Evolutionary conservation across 78 protist genomes (phyloP), one percentile per base, ranked within the genome.

Genomic region (Neovahlkampfia damariscottae): DNA sequence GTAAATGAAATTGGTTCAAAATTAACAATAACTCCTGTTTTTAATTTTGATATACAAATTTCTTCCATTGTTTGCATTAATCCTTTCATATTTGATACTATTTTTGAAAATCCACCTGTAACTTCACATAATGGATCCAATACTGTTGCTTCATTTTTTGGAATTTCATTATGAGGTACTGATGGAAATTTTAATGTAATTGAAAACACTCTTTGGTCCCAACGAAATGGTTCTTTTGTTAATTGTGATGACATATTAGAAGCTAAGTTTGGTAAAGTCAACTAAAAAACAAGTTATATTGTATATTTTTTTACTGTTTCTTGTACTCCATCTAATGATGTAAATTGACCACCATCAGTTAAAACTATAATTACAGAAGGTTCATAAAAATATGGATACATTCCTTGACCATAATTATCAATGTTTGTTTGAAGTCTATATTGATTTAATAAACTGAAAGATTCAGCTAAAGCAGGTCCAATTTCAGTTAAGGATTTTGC

Each of bases 141-240:
- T 19, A 50, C 19, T 50, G 62, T 19, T 50, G 19, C 34, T 50
- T 50, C 34, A 50, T 19, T 19, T 50, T 50, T n/a, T n/a, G 19
- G 62, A 19, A 19, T 50, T 19, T 50, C 62, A 19, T 50, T 19
- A 50, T 19, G 19, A 50, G 19, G 62, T n/a, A n/a, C n/a, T n/a
- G n/a, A 50, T 50, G 62, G 62, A 50, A 50, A n/a, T 19, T 19
- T n/a, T 50, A 50, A 19, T 50, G 62, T 50, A 19, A 50, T 19
- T n/a, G 62, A 50, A 50, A 50, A 50, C 19, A 50, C 62, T 50
- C 62, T 50, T 50, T 50, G 62, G 62, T 50, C 62, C 62, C 62
- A 50, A n/a, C 62, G 19, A 50, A 50, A 50, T n/a, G 62, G 62
- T 50, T 50, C 62, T 19, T 50, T 19, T 19, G 62, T 50, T 19